Conservation (phyloP, 805 yeast genomes). For the Candida ortonii region DNA sequence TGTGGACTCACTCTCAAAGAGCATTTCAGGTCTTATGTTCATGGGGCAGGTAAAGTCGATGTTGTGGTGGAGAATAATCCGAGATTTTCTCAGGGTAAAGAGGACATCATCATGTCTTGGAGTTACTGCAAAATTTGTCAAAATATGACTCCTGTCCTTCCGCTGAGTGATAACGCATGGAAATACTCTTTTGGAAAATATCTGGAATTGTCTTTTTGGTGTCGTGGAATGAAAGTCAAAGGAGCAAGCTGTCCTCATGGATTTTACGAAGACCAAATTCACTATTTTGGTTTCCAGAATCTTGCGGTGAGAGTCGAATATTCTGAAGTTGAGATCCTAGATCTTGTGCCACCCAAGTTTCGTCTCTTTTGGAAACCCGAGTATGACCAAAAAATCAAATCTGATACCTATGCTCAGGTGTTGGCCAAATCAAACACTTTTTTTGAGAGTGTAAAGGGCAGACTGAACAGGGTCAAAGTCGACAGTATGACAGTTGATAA, state of each 20-base stretch:
- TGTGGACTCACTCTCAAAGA: slow-evolving; percentile 70
- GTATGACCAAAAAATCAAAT: slow-evolving; percentile 63
- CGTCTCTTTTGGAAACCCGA: slow-evolving; percentile 70
- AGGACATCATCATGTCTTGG: slow-evolving; percentile 82
- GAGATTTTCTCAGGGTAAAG: slow-evolving; percentile 55
- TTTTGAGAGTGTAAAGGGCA: slow-evolving; percentile 66
- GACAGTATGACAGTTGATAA: slow-evolving; percentile 71
- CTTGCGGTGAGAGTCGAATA: slow-evolving; percentile 77
- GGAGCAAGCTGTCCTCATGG: slow-evolving; percentile 73
- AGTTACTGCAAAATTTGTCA: slow-evolving; percentile 82
- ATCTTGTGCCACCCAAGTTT: slow-evolving; percentile 73
- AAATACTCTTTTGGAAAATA: slow-evolving; percentile 92
- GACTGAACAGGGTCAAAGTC: slow-evolving; percentile 75
- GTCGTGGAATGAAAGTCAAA: slow-evolving; percentile 53
- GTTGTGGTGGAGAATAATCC: slow-evolving; percentile 64
- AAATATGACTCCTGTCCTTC: slow-evolving; percentile 68
- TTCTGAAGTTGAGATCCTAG: slow-evolving; percentile 70
- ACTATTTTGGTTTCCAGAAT: slow-evolving; percentile 81
- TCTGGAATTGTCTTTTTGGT: slow-evolving; percentile 82
- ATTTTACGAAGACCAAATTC: slow-evolving; percentile 73
- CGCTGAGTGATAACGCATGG: slow-evolving; percentile 85
- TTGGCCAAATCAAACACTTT: slow-evolving; percentile 52
- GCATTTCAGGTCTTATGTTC: slow-evolving; percentile 85
- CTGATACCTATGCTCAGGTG: slow-evolving; percentile 57
- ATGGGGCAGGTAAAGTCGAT: slow-evolving; percentile 80